Conservation (phyloP, 495 filamentous ascomycete genomes). For the Penicillium samsonianum region DNA sequence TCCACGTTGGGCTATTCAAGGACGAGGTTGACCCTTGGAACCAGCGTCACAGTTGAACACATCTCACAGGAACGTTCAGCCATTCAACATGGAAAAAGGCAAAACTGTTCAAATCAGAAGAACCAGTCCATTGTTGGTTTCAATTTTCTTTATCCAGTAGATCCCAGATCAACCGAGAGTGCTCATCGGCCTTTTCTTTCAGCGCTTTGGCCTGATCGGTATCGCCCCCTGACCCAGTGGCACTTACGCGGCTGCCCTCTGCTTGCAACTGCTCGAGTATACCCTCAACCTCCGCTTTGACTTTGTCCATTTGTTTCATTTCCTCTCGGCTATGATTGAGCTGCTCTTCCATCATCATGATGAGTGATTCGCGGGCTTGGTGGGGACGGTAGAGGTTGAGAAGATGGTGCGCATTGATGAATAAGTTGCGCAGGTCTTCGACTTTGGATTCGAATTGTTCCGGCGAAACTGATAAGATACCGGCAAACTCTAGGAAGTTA, state of each 20-base stretch:
- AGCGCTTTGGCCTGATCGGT: slow-evolving; percentile 8
- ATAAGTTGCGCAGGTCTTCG: slow-evolving; percentile 71
- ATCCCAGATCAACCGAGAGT: slow-evolving; percentile 41
- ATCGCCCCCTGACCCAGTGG: slow-evolving; percentile 8
- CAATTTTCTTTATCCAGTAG: slow-evolving; percentile 36
- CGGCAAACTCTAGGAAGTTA: slow-evolving; percentile 80
- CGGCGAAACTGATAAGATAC: slow-evolving; percentile 65
- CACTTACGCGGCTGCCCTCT: slow-evolving; percentile 31
- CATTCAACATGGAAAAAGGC: background rate
- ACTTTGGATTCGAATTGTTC: slow-evolving; percentile 64
- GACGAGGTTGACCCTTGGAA: background rate
- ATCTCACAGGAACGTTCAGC: background rate
- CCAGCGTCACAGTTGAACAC: background rate
- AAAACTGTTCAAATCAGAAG: background rate
- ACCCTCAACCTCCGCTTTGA: slow-evolving; percentile 70
- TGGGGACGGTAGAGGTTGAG: slow-evolving; percentile 95
- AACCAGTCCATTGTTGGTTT: background rate
- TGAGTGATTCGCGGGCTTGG: slow-evolving; percentile 88
- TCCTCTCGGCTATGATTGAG: slow-evolving; percentile 72
- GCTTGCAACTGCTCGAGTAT: slow-evolving; percentile 64
- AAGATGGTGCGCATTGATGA: slow-evolving; percentile 86
- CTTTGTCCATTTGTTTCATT: slow-evolving; percentile 70
- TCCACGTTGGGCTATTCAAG: background rate
- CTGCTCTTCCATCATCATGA: slow-evolving; percentile 89
- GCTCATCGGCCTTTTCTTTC: slow-evolving; percentile 23